A percentile compares a stretch with the other conserved stretches of the same genome.
Conservation (phyloP, 176 grass and related monocot genomes). For the Musa troglodytarum region DNA sequence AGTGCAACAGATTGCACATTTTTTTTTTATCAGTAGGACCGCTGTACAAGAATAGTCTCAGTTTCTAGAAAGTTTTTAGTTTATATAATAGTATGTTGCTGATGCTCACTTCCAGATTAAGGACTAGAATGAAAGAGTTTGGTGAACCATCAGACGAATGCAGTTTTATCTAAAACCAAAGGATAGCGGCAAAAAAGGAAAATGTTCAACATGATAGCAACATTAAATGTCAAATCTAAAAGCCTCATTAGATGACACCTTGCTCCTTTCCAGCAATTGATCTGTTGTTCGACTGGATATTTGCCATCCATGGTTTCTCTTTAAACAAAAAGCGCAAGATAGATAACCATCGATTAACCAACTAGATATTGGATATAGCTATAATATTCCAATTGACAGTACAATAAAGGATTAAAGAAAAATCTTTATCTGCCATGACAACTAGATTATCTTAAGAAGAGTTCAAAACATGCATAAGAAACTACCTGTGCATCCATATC, state of each 20-base stretch:
- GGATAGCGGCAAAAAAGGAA: background rate
- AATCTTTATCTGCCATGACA: background rate
- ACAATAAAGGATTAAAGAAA: background rate
- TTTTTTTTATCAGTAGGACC: background rate
- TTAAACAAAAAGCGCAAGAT: no score
- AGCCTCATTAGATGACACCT: no score
- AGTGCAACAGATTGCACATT: background rate
- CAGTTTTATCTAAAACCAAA: no score
- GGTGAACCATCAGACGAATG: background rate
- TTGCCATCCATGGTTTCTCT: no score
- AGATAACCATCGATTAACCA: no score
- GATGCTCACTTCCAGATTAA: background rate
- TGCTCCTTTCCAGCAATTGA: no score
- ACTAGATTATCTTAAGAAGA: background rate
- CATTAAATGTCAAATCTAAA: no score
- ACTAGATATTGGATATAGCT: no score
- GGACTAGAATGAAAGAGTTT: background rate
- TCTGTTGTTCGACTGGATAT: no score
- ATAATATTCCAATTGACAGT: no score
- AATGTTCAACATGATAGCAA: background rate
- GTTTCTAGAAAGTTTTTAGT: background rate
- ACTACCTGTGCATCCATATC: constrained; percentile 94
- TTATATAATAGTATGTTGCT: background rate
- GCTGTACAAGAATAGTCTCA: background rate
- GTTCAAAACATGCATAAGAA: background rate